A percentile compares a stretch with the other conserved stretches of the same genome.
phyloP scores from a whole-genome alignment of 352 stramenopile genomes.

The Globisporangium nodosum region DNA sequence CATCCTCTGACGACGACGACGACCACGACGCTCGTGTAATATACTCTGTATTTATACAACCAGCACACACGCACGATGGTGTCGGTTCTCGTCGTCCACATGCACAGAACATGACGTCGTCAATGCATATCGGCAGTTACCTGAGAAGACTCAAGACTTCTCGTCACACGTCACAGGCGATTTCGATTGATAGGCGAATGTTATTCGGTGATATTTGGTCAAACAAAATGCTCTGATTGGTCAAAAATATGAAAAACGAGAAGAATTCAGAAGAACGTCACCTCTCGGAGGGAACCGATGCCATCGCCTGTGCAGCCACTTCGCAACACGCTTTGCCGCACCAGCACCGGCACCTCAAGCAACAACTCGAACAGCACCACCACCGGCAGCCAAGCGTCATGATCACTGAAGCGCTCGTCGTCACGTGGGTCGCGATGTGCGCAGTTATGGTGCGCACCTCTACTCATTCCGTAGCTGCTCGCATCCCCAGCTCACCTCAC shows the following conservation, averaged over 20 bases:
- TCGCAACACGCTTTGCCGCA: background rate
- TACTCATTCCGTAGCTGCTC: background rate
- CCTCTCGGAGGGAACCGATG: background rate
- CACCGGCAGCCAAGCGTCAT: constrained; percentile 14
- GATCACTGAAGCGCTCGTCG: constrained; percentile 49
- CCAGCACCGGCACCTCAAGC: background rate
- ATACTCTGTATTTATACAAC: background rate
- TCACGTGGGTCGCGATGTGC: constrained; percentile 61
- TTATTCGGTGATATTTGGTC: background rate
- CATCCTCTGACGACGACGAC: background rate
- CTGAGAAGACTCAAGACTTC: background rate
- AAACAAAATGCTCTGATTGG: background rate
- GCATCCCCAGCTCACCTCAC: background rate
- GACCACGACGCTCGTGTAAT: background rate
- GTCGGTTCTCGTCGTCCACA: no score
- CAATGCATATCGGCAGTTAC: no score
- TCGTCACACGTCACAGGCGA: background rate
- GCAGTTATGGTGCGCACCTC: constrained; percentile 40
- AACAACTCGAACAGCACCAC: background rate
- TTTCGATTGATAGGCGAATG: background rate
- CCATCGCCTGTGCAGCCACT: background rate
- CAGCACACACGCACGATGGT: no score
- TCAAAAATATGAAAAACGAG: background rate
- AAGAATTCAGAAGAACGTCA: constrained; percentile 1
- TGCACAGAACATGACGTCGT: no score